phyloP scores from a whole-genome alignment of 768 basidiomycete genomes.

The Lyophyllum semitale region DNA sequence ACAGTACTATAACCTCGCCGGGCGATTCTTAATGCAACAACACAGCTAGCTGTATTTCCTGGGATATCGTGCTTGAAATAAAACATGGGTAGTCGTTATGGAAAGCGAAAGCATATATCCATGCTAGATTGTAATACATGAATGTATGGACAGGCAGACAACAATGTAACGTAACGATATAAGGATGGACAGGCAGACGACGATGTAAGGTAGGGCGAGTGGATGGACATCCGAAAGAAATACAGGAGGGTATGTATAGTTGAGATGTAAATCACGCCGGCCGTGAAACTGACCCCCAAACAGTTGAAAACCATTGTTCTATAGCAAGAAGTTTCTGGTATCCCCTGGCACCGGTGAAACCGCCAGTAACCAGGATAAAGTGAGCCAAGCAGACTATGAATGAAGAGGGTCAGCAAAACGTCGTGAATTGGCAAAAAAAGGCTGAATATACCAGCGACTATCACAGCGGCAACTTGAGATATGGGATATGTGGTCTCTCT shows the following conservation, averaged over 20 bases:
- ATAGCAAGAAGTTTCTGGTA: slow-evolving; percentile 45
- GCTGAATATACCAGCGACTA: slow-evolving; percentile 32
- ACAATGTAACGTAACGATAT: no score
- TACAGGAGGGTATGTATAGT: background rate
- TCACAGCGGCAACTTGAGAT: slow-evolving; percentile 35
- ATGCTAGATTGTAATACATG: background rate
- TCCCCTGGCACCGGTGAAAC: slow-evolving; percentile 47
- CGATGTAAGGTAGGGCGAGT: background rate
- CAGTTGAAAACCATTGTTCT: slow-evolving; percentile 37
- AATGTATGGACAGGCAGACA: no score
- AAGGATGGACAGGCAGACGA: background rate
- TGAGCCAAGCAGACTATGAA: slow-evolving; percentile 47
- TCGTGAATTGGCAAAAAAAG: background rate
- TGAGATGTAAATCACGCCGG: background rate
- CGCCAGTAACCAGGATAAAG: slow-evolving; percentile 46
- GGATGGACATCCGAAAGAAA: background rate
- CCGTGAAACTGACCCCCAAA: slow-evolving; percentile 2
- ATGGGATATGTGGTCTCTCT: slow-evolving; percentile 31
- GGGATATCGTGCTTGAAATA: background rate
- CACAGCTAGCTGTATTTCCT: slow-evolving; percentile 11
- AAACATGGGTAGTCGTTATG: background rate
- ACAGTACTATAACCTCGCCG: slow-evolving; percentile 13
- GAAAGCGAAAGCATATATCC: background rate
- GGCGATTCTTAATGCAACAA: slow-evolving; percentile 14
- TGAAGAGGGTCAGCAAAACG: slow-evolving; percentile 4